A percentile compares a stretch with the other conserved stretches of the same genome.
Evolutionary conservation across 2,329 filamentous ascomycete genomes (phyloP).

Genomic region (Raffaelea deltoideospora): DNA sequence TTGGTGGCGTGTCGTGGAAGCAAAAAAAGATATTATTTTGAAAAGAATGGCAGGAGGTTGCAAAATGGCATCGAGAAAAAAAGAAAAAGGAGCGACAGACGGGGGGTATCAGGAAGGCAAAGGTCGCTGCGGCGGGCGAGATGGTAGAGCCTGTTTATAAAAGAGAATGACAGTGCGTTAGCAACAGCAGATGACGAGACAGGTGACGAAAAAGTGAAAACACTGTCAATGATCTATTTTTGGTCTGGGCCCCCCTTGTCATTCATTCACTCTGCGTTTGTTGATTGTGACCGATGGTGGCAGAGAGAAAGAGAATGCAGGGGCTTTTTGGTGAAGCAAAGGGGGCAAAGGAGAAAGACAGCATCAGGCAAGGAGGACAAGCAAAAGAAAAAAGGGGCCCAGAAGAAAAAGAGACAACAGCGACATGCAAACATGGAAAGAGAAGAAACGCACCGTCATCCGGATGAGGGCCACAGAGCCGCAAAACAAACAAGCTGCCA

Average conservation of each 20-base stretch:
- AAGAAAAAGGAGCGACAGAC: background rate
- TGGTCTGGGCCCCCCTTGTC: too few species aligned
- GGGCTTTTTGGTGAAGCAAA: background rate
- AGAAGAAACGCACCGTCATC: too few species aligned
- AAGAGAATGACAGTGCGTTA: background rate
- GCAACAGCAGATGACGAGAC: background rate
- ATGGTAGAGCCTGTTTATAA: background rate
- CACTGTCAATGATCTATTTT: background rate
- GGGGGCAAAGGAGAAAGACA: background rate
- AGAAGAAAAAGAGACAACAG: too few species aligned
- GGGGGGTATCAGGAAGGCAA: background rate
- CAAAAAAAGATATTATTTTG: background rate
- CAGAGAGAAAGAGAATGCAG: background rate
- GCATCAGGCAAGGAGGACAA: background rate
- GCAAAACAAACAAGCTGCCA: too few species aligned
- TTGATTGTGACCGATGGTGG: too few species aligned
- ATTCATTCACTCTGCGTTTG: too few species aligned
- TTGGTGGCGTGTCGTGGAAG: too few species aligned
- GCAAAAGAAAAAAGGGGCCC: background rate
- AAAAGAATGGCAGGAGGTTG: background rate
- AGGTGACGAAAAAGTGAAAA: background rate
- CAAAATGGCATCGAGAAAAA: too few species aligned
- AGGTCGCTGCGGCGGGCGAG: background rate
- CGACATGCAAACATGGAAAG: too few species aligned
- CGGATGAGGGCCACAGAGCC: too few species aligned